A percentile compares a stretch with the other conserved stretches of the same genome.
Conservation (phyloP, 371 early-diverging fungal species). For the Choanephora cucurbitarum region DNA sequence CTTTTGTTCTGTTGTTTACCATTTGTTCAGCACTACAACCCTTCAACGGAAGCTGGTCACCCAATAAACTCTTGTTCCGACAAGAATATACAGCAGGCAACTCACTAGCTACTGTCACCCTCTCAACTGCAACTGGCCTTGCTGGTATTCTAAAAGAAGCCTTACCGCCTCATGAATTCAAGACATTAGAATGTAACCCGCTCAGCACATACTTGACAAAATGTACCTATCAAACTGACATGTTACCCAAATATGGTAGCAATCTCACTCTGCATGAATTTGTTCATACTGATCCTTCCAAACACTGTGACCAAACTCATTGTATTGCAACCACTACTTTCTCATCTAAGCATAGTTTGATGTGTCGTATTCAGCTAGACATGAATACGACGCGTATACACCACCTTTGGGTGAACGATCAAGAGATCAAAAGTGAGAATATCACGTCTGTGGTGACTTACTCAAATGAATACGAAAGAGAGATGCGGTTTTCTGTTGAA, state of each 20-base stretch:
- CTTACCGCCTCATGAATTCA: slow-evolving; percentile 27
- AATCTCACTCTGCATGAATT: slow-evolving; percentile 27
- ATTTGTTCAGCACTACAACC: slow-evolving; percentile 37
- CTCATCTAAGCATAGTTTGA: slow-evolving; percentile 36
- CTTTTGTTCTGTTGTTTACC: slow-evolving; percentile 31
- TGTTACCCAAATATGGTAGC: slow-evolving; percentile 34
- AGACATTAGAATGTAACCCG: slow-evolving; percentile 21
- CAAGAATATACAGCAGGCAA: slow-evolving; percentile 37
- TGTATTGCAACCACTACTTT: slow-evolving; percentile 27
- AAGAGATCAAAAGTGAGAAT: slow-evolving; percentile 7
- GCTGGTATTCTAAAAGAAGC: slow-evolving; percentile 21
- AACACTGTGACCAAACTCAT: slow-evolving; percentile 16
- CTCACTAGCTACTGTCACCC: slow-evolving; percentile 25
- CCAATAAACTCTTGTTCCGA: slow-evolving; percentile 44
- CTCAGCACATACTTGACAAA: slow-evolving; percentile 22
- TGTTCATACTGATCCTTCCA: slow-evolving; percentile 10
- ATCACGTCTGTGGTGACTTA: slow-evolving; percentile 35
- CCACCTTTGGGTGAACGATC: slow-evolving; percentile 27
- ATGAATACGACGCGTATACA: slow-evolving; percentile 8
- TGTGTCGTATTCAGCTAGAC: slow-evolving; percentile 41
- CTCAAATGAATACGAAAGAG: slow-evolving; percentile 36
- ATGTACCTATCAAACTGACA: slow-evolving; percentile 34
- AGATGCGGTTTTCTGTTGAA: slow-evolving; percentile 37
- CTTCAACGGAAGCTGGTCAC: slow-evolving; percentile 41
- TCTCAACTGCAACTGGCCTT: slow-evolving; percentile 29